Conservation (phyloP, 805 yeast genomes). For the Saccharomycopsis synnaedendra region DNA sequence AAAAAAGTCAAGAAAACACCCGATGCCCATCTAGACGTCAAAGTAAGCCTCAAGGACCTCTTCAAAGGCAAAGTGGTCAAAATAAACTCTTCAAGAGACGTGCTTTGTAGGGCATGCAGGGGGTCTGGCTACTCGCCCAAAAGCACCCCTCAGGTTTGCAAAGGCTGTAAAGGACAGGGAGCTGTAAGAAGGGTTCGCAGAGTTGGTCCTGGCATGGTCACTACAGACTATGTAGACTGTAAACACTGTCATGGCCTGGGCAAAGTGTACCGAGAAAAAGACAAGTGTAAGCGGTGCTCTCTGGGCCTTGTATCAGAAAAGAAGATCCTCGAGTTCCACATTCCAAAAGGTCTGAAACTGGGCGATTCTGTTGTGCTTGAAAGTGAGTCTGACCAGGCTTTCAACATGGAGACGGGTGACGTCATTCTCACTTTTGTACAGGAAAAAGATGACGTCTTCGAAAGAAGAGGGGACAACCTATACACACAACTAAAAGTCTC, state of each 20-base stretch:
- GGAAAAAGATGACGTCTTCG: conserved; percentile 33
- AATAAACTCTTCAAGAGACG: conserved; percentile 57
- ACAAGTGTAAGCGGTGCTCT: conserved; percentile 64
- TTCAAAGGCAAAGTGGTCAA: conserved; percentile 75
- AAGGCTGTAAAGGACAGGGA: conserved; percentile 66
- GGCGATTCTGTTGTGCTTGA: conserved; percentile 49
- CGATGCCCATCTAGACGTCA: conserved; percentile 57
- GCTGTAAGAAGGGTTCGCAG: conserved; percentile 44
- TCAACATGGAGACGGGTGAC: conserved; percentile 69
- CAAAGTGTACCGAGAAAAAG: conserved; percentile 44
- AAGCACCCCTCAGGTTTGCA: conserved; percentile 47
- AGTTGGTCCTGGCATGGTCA: conserved; percentile 66
- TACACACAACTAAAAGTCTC: conserved; percentile 49
- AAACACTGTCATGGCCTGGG: conserved; percentile 66
- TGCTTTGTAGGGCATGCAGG: conserved; percentile 59
- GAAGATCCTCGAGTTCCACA: conserved; percentile 64
- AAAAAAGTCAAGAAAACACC: conserved; percentile 32
- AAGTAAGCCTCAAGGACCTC: conserved; percentile 59
- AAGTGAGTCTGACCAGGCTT: conserved; percentile 69
- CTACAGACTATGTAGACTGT: conserved; percentile 53
- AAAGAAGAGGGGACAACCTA: conserved; percentile 53
- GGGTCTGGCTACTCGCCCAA: conserved; percentile 66
- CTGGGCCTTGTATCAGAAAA: conserved; percentile 47
- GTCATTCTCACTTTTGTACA: conserved; percentile 52
- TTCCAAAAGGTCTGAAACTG: conserved; percentile 58